Percentiles rank a stretch among this genome's conserved stretches.
These are phyloP conservation scores for Triticum timopheevii DNA, from an alignment of 176 grass and related monocot genomes.

Conservation along the genomic window DNA sequence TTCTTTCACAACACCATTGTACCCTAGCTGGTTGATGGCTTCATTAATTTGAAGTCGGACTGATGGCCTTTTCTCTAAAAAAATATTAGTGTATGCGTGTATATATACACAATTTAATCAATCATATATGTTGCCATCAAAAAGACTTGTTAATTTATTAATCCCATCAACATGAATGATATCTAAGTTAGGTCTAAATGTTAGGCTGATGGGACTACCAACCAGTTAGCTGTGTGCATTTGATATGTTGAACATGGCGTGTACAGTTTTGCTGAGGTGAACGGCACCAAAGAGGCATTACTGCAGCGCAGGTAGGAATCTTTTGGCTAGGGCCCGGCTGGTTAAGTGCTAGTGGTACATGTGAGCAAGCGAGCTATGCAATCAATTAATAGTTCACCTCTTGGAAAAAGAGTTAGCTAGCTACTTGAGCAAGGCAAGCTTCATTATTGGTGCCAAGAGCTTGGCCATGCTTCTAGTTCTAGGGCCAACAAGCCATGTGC, in stretches of 20 bases:
- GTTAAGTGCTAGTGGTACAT: conserved; percentile 25
- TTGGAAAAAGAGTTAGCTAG: conserved; percentile 31
- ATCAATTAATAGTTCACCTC: conserved; percentile 29
- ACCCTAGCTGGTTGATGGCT: too few relatives aligned
- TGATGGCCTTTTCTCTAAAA: too few relatives aligned
- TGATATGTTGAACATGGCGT: conserved; percentile 13
- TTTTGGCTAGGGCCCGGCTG: conserved; percentile 32
- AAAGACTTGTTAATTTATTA: not conserved
- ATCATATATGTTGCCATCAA: not conserved
- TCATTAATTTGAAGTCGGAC: too few relatives aligned
- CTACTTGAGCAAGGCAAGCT: conserved; percentile 25
- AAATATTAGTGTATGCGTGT: too few relatives aligned
- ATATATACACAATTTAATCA: not conserved
- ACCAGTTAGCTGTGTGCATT: not conserved
- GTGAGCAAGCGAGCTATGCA: conserved; percentile 21
- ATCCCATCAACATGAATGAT: not conserved
- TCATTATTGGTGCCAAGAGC: conserved; percentile 55
- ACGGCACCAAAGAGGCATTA: conserved; percentile 26
- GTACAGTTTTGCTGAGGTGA: conserved; percentile 35
- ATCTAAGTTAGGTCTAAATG: not conserved
- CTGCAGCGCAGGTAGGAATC: conserved; percentile 43
- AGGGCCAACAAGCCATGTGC: conserved; percentile 43
- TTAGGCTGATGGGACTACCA: not conserved
- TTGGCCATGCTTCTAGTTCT: conserved; percentile 29
- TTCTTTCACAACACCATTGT: too few relatives aligned